A percentile compares a stretch with the other conserved stretches of the same genome.
Evolutionary conservation across 202 grass and related monocot species (phyloP).

Genomic region (Carex sylvatica): DNA sequence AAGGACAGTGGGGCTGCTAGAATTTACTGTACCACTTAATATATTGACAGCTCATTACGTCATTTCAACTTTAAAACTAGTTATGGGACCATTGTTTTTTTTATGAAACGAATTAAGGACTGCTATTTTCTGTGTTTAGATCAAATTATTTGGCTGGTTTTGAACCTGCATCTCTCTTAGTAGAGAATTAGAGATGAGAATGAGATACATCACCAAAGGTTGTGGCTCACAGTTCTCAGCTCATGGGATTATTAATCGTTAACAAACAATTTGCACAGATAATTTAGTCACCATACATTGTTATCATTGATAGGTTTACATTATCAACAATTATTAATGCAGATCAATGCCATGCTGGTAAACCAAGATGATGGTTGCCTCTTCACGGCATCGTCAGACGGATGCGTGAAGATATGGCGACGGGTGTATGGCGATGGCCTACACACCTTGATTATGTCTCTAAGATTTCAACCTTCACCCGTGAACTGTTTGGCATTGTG

Average conservation of each 20-base stretch:
- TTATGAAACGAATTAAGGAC: not conserved
- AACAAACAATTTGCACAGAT: no score
- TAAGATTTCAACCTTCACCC: slow-evolving; percentile 57
- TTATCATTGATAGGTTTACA: not conserved
- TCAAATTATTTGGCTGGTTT: not conserved
- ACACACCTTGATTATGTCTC: slow-evolving; percentile 68
- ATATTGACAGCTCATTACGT: not conserved
- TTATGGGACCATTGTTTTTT: not conserved
- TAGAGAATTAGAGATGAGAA: no score
- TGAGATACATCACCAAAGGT: no score
- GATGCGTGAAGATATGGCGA: slow-evolving; percentile 87
- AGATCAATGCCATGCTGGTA: slow-evolving; percentile 53
- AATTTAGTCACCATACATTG: not conserved
- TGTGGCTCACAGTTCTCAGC: no score
- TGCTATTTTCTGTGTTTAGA: not conserved
- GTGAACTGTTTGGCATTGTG: slow-evolving; percentile 71
- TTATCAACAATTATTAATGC: not conserved
- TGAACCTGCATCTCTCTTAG: not conserved
- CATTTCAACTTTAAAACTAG: not conserved
- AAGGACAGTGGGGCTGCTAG: not conserved
- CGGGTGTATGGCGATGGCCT: slow-evolving; percentile 57
- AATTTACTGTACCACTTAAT: slow-evolving; percentile 5
- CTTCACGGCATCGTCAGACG: slow-evolving; percentile 70
- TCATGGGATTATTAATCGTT: no score
- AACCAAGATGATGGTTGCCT: slow-evolving; percentile 74